Conservation (phyloP, 192 early-diverging fungal genomes). For the Coemansia brasiliensis region DNA sequence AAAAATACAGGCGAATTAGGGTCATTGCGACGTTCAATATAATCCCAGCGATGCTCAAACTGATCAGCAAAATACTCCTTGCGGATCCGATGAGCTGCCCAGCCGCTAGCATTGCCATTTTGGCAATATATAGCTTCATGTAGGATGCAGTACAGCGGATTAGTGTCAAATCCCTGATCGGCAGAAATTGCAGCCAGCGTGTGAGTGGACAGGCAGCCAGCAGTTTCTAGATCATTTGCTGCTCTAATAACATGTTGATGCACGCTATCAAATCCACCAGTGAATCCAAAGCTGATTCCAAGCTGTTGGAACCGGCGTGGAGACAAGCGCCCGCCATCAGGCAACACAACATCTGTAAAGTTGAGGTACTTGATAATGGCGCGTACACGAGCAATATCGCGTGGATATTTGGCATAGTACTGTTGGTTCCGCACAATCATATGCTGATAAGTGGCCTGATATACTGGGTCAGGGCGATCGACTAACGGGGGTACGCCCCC, state of each 20-base stretch:
- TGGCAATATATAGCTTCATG: conserved; percentile 72
- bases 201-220: conserved; percentile 40
- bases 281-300: conserved; percentile 61
- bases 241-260: conserved; percentile 59
- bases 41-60: conserved; percentile 53
- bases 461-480: conserved; percentile 62
- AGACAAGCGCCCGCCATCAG: conserved; percentile 64
- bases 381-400: conserved; percentile 62
- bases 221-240: conserved; percentile 42
- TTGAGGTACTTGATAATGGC: conserved; percentile 60
- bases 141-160: conserved; percentile 65
- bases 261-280: conserved; percentile 64
- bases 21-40: conserved; percentile 22
- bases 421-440: conserved; percentile 62
- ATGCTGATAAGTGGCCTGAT: conserved; percentile 60
- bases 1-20: conserved; percentile 54
- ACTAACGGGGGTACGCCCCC: conserved; percentile 69
- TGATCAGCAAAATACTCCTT: conserved; percentile 50
- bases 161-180: conserved; percentile 56
- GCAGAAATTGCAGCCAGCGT: conserved; percentile 46
- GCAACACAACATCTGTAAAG: conserved; percentile 45
- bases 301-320: conserved; percentile 69
- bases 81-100: conserved; percentile 63
- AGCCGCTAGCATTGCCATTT: conserved; percentile 55
- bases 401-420: conserved; percentile 65